Evolutionary conservation across 2,329 filamentous ascomycete genomes (phyloP), one percentile per base, ranked within the genome.

Genomic region (Penicillium sp.): DNA sequence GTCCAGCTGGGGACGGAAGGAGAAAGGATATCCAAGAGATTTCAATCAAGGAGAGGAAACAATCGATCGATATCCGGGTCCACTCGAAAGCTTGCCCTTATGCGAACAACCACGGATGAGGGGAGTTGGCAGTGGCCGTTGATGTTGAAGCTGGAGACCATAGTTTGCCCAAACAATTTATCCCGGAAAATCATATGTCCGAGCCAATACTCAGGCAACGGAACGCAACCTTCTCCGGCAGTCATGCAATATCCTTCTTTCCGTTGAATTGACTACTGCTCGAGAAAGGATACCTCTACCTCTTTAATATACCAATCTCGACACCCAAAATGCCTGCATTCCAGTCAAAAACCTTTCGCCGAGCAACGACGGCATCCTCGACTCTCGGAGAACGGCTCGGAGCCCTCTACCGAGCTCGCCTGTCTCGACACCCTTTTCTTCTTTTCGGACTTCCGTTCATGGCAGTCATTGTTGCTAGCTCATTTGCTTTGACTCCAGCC

Each of bases 361-460:
- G 85, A 36, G 75, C 87, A 21, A 68, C 67, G 11, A 73, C 72
- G 8, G 68, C 68, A 18, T 73, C 74, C 8, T 73, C 72, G 7
- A 81, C 85, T 55, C 83, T 91, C 58, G 77, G 84, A 59, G 86
- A 86, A 74, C 85, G 83, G 10, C 77, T 96, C 64, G 90, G 89
- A 47, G 83, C 87, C 54, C 81, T 81, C 58, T 99, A 99, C 79
- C 90, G 94, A 54, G 79, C 83, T 28, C 75, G 84, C 55, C 85
- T 99, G 63, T 81, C 85, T 54, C 87, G 83, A 68, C 91, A 90
- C 66, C 95, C 94, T 1, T 99, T 99, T 73, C 79, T 92, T 24
- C 85, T 96, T 59, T 99, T 99, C 71, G 95, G 95, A 2, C 82
- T 99, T 3, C 95, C 94, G 0, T 99, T 99, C 75, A 84, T 99